Base-by-base conservation (phyloP, 805 yeast species). In the Ascoidea rubescens region DNA sequence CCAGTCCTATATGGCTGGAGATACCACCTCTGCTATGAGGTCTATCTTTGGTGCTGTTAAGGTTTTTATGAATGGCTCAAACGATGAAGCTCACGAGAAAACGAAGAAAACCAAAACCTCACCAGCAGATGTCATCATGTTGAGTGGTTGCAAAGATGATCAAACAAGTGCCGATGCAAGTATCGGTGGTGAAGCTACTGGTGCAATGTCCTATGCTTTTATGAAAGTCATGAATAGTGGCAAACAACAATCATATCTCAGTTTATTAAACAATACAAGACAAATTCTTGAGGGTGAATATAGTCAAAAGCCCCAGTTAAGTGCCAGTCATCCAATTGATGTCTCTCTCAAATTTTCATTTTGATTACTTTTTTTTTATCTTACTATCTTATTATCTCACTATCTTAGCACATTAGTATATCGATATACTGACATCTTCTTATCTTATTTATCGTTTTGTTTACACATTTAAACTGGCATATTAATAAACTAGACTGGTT, bases 171-270 rank as follows among this genome's bases (percentile, higher is more conserved):
- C 89, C 5, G 89, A 83, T 62, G 80, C 89, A 0, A 68, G 69
- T 8, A 82, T 80, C 57, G 76, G 74, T 21, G 86, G 86, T 7
- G 62, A 63, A n/a, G 74, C 79, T 37, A 82, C 89, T 0, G 89
- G 89, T 50, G 89, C 89, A 5, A 79, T 83, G 82, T 79, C 85
- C 47, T 82, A 77, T 67, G 79, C 88, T 1, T 82, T 84, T 59
- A 71, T 82, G 51, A 68, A 70, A 52, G 87, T 82, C 12, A 68
- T 83, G 74, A 62, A 67, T 32, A 68, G 71, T 48, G 71, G 74
- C 56, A 77, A 80, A 5, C 67, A 71, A 52, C 87, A 81, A 64
- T 70, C 79, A 42, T 84, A 79, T 61, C 59, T 82, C 54, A 71
- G 82, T 5, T 67, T 84, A 54, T 68, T 84, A 63, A 80, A 82